Conservation (phyloP, 2,329 filamentous ascomycete genomes). For the Xylariaceae sp. region DNA sequence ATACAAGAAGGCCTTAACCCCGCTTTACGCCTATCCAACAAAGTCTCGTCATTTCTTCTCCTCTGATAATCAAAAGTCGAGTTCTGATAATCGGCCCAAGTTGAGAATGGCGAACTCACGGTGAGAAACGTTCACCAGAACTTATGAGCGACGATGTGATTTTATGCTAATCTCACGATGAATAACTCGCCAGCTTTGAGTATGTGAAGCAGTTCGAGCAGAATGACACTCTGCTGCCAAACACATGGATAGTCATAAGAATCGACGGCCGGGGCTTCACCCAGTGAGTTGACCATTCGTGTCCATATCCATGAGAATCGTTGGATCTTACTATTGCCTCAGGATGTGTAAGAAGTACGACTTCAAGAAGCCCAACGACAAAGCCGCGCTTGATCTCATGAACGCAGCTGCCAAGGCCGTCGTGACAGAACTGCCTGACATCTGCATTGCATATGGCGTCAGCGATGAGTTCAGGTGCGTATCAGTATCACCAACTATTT, state of each 20-base stretch:
- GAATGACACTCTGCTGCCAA: constrained; percentile 71
- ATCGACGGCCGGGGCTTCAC: constrained; percentile 94
- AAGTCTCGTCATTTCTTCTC: neutral
- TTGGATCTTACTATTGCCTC: neutral
- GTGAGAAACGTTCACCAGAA: constrained; percentile 31
- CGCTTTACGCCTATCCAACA: neutral
- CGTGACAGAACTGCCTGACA: constrained; percentile 75
- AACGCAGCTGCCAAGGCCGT: constrained; percentile 85
- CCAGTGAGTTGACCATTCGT: constrained; percentile 54
- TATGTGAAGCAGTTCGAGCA: constrained; percentile 91
- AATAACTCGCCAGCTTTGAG: constrained; percentile 61
- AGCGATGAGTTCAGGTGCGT: constrained; percentile 83
- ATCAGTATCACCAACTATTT: neutral
- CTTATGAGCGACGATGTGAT: neutral
- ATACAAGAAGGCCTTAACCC: no score
- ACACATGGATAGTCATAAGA: constrained; percentile 92
- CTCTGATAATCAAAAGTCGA: neutral
- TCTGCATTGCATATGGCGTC: constrained; percentile 83
- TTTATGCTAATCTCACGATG: constrained; percentile 19
- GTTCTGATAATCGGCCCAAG: neutral
- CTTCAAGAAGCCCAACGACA: constrained; percentile 91
- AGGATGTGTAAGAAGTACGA: constrained; percentile 78
- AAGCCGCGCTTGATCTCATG: constrained; percentile 83
- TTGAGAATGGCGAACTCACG: constrained; percentile 51
- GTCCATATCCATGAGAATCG: neutral